Evolutionary conservation across 2,329 filamentous ascomycete species (phyloP).

Genomic region (Chrysoporthe puriensis): DNA sequence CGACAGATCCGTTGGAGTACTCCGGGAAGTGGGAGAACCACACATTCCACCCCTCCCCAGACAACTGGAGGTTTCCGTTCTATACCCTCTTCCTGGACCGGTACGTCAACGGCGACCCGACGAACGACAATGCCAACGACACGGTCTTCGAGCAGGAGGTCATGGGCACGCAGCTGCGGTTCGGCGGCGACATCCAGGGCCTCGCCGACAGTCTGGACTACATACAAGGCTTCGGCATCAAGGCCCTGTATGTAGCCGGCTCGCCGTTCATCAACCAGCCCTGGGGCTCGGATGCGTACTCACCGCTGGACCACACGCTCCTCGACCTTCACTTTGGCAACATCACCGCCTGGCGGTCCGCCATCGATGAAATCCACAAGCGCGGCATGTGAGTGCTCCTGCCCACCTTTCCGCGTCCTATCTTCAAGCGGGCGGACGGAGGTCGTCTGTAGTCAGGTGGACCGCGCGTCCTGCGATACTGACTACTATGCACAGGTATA

Average conservation of each 20-base stretch:
- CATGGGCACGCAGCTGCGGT: slow-evolving; percentile 63
- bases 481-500: slow-evolving; percentile 20
- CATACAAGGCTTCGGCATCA: slow-evolving; percentile 67
- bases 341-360: slow-evolving; percentile 59
- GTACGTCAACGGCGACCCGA: slow-evolving; percentile 67
- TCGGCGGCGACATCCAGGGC: slow-evolving; percentile 63
- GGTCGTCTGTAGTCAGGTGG: too few species aligned
- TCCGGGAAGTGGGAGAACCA: slow-evolving; percentile 56
- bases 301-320: slow-evolving; percentile 62
- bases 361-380: slow-evolving; percentile 61
- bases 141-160: slow-evolving; percentile 64
- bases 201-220: slow-evolving; percentile 65
- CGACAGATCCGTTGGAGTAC: slow-evolving; percentile 56
- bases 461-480: not conserved
- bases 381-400: slow-evolving; percentile 62
- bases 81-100: slow-evolving; percentile 68
- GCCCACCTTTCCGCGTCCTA: not conserved
- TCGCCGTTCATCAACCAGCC: slow-evolving; percentile 66
- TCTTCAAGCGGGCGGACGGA: too few species aligned
- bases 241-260: slow-evolving; percentile 65
- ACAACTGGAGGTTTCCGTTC: slow-evolving; percentile 65
- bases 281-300: slow-evolving; percentile 65
- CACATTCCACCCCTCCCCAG: slow-evolving; percentile 54
- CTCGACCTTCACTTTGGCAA: slow-evolving; percentile 66
- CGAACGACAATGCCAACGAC: slow-evolving; percentile 65